These are phyloP conservation scores for Plantago major DNA, from an alignment of 257 asterid genomes.

Conservation along the genomic window DNA sequence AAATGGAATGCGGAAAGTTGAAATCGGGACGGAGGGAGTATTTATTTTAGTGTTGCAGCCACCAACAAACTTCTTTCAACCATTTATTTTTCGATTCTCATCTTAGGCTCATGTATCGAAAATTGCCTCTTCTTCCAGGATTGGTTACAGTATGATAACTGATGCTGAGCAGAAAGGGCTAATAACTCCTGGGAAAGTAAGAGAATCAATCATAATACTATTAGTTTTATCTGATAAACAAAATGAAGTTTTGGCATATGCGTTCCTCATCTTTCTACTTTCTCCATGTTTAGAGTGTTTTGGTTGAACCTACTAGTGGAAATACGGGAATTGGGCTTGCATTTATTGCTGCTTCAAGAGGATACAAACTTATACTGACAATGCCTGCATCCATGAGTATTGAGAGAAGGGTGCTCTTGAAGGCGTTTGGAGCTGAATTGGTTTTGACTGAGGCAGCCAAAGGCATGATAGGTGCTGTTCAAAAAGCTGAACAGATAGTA, in stretches of 20 bases:
- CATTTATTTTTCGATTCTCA: conserved; percentile 3
- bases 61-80: too few species aligned
- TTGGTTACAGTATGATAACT: conserved; percentile 79
- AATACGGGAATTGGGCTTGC: conserved; percentile 99
- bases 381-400: conserved; percentile 99
- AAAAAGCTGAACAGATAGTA: conserved; percentile 87
- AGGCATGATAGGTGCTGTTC: conserved; percentile 96
- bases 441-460: conserved; percentile 83
- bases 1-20: too few species aligned
- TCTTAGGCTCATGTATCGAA: conserved; percentile 17
- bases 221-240: too few species aligned
- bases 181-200: conserved; percentile 91
- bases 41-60: too few species aligned
- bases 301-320: conserved; percentile 99
- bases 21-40: too few species aligned
- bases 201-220: conserved; percentile 14
- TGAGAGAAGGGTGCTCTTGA: conserved; percentile 95
- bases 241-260: not conserved
- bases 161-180: conserved; percentile 93
- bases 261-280: conserved; percentile 13
- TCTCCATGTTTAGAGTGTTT: conserved; percentile 53
- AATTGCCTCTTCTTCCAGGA: conserved; percentile 54
- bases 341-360: conserved; percentile 95
- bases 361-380: conserved; percentile 93
- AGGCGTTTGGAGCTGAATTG: conserved; percentile 98